Evolutionary conservation across 2,329 filamentous ascomycete species (phyloP).

Genomic region (Sporothrix dimorphospora): DNA sequence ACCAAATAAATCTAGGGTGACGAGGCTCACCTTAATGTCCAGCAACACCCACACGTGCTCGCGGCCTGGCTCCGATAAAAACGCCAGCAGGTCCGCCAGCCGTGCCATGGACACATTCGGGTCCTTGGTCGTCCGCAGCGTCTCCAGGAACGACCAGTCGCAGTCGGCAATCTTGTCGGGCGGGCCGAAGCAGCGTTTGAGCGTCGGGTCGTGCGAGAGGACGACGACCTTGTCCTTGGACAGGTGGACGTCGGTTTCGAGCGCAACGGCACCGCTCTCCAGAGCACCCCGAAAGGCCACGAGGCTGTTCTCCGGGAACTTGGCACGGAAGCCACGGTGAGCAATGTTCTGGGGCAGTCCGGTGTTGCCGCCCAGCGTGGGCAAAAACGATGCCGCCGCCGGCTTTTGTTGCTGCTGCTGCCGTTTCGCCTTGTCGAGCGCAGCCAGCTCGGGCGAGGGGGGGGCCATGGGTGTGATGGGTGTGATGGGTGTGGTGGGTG

Average conservation of each 20-base stretch:
- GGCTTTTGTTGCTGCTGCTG: neutral
- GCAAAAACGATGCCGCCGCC: neutral
- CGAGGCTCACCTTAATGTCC: constrained; percentile 74
- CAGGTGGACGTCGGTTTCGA: constrained; percentile 89
- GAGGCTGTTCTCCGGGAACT: constrained; percentile 85
- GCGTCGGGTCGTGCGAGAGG: constrained; percentile 76
- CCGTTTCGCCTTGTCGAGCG: neutral
- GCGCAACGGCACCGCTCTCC: constrained; percentile 60
- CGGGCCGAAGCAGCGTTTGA: constrained; percentile 82
- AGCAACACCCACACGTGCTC: constrained; percentile 79
- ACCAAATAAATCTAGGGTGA: neutral
- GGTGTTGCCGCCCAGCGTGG: neutral
- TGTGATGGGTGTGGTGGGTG: constrained; percentile 1
- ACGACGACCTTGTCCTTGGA: constrained; percentile 83
- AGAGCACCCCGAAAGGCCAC: constrained; percentile 47
- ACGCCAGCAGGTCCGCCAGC: constrained; percentile 73
- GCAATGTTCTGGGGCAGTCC: constrained; percentile 71
- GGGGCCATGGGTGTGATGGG: constrained; percentile 9
- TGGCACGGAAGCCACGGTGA: constrained; percentile 77
- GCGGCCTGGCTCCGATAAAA: constrained; percentile 64
- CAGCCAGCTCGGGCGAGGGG: neutral
- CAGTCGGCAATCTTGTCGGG: constrained; percentile 73
- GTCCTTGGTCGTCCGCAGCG: constrained; percentile 66
- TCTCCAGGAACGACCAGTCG: constrained; percentile 73
- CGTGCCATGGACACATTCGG: constrained; percentile 71